Evolutionary conservation across 148 eudicot genomes (phyloP), one percentile per base, ranked within the genome.

Genomic region (Heliosperma pusillum): DNA sequence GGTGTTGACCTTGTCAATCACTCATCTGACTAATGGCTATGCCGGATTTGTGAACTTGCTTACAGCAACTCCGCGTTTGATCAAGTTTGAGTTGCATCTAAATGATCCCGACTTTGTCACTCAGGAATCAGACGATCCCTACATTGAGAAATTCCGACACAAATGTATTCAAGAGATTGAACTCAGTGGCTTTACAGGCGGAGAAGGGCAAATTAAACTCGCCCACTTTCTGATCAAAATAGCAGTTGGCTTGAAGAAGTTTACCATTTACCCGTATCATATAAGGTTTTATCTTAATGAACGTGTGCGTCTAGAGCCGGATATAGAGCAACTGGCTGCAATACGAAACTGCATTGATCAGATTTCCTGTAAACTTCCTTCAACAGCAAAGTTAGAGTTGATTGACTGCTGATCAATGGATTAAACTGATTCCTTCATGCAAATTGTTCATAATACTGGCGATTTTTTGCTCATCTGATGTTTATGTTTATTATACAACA

Each of bases 341-440:
- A 24, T 76, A 24, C 62, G 44, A 58, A 25, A 19, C 2, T 76
- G 79, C 27, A 16, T 21, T 68, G 66, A 42, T 69, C 67, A 44
- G 40, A 76, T 76, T 40, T 76, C 73, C 27, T 25, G 67, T 17
- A 76, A 76, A 58, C 73, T 76, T 69, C 73, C 79, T 67, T 22
- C 67, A 57, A 15, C 66, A 10, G 68, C 67, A 9, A 76, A 58
- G 59, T 44, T 76, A 7, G 73, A 76, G 45, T 40, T 76, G 45
- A 42, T 69, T 27, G 77, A 74, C n/a, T 7, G 22, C 8, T 30
- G 10, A 42, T 1, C 64, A 22, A 10, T 59, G 1, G 11, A 22
- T 5, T 13, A 17, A 17, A 8, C 7, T 17, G 60, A n/a, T 22
- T n/a, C 1, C 22, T 22, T 60, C 30, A 25, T 20, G 10, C 65